Conservation (phyloP, 2,329 filamentous ascomycete genomes). For the Neofusicoccum cordaticola region DNA sequence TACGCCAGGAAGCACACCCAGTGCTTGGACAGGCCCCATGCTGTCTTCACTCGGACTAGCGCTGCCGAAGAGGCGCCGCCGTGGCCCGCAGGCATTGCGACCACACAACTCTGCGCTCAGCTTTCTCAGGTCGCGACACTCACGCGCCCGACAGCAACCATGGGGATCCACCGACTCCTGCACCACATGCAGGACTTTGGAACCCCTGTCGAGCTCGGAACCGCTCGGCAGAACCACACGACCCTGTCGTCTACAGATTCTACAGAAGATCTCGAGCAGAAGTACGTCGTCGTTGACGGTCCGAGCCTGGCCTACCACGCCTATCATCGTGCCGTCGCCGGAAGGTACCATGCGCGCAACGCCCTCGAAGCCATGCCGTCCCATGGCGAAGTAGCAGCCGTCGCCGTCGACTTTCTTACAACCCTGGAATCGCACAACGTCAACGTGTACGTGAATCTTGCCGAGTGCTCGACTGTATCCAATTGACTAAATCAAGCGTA, state of each 20-base stretch:
- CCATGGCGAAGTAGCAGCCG: constrained; percentile 61
- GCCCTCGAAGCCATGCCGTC: constrained; percentile 42
- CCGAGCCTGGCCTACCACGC: constrained; percentile 17
- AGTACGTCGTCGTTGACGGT: constrained; percentile 14
- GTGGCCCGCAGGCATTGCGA: neutral
- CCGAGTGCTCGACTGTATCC: constrained; percentile 17
- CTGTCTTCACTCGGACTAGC: no score
- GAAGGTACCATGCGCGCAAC: constrained; percentile 8
- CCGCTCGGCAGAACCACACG: neutral
- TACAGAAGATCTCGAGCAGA: neutral
- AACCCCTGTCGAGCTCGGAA: constrained; percentile 12
- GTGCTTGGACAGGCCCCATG: no score
- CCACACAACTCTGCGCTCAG: neutral
- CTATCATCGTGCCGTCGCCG: constrained; percentile 13
- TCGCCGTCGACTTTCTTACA: constrained; percentile 58
- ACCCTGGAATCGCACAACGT: constrained; percentile 55
- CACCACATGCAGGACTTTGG: constrained; percentile 10
- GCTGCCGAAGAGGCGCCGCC: neutral
- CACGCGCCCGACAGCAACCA: neutral
- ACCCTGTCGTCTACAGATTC: neutral
- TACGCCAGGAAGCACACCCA: no score
- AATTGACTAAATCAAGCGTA: constrained; percentile 43
- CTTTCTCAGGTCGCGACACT: neutral
- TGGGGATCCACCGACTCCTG: constrained; percentile 16
- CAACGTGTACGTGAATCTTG: constrained; percentile 56